These are phyloP conservation scores for Isoetes taiwanensis DNA, from an alignment of 75 land plant species.

Conservation along the genomic window DNA sequence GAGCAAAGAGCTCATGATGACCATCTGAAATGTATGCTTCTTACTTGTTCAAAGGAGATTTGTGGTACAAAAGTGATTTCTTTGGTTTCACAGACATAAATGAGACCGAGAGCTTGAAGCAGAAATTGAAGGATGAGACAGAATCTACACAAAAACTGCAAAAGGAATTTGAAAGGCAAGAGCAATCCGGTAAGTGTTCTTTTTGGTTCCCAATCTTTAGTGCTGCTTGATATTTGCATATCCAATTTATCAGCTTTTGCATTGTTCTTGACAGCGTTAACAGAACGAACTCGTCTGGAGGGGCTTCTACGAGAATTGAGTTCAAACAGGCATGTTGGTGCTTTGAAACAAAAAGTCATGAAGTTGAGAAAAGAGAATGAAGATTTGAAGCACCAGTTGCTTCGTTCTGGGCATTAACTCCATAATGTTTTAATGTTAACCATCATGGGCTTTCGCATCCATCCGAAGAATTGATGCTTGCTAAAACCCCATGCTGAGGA, in stretches of 20 bases:
- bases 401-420: too few relatives aligned
- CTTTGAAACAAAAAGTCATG: conserved; percentile 44
- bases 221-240: background rate
- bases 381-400: conserved; percentile 23
- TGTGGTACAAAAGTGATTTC: background rate
- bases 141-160: conserved; percentile 37
- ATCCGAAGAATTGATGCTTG: too few relatives aligned
- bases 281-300: conserved; percentile 22
- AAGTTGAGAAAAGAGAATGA: conserved; percentile 50
- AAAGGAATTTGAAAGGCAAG: conserved; percentile 22
- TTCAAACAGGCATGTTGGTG: conserved; percentile 30
- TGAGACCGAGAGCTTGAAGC: conserved; percentile 36
- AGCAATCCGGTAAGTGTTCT: conserved; percentile 30
- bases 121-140: conserved; percentile 21
- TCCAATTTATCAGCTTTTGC: background rate
- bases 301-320: conserved; percentile 29
- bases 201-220: background rate
- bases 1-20: background rate
- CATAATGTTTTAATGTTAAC: too few relatives aligned
- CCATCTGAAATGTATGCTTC: background rate
- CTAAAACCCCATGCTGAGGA: too few relatives aligned
- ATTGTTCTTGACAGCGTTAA: conserved; percentile 21
- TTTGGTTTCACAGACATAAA: conserved; percentile 18
- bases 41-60: background rate
- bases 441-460: too few relatives aligned